These are phyloP conservation scores for Kazachstania psychrophila DNA, from an alignment of 805 yeast genomes.

Conservation along the genomic window DNA sequence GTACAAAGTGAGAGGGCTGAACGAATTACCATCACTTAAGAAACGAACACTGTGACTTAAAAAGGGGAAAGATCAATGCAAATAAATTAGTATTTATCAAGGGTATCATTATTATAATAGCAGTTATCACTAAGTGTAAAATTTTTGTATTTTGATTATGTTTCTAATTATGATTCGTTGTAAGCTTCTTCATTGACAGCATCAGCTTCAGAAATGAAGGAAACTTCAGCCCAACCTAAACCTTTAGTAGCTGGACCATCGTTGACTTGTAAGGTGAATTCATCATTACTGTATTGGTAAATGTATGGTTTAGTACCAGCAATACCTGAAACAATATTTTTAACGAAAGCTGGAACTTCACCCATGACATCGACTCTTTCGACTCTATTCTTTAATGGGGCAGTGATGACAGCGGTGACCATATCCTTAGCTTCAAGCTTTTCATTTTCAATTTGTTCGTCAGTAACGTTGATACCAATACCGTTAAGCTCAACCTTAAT, in stretches of 20 bases:
- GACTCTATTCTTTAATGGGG: constrained; percentile 51
- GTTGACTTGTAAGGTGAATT: constrained; percentile 19
- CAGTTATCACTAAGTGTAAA: too few relatives aligned
- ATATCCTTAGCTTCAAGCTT: constrained; percentile 21
- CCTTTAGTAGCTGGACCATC: constrained; percentile 19
- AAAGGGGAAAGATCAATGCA: too few relatives aligned
- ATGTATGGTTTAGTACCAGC: constrained; percentile 96
- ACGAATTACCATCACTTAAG: background rate
- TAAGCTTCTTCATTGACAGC: constrained; percentile 7
- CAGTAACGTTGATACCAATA: constrained; percentile 36
- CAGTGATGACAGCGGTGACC: constrained; percentile 45
- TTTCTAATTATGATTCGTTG: too few relatives aligned
- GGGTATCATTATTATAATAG: too few relatives aligned
- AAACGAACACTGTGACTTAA: too few relatives aligned
- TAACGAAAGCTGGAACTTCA: constrained; percentile 89
- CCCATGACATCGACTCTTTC: constrained; percentile 97
- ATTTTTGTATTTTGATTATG: too few relatives aligned
- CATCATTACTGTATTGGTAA: constrained; percentile 73
- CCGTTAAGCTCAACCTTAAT: constrained; percentile 54
- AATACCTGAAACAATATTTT: constrained; percentile 85
- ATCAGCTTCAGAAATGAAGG: constrained; percentile 28
- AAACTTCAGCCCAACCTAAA: constrained; percentile 28
- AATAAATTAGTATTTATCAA: too few relatives aligned
- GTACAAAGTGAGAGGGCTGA: background rate
- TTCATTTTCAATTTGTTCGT: constrained; percentile 31